Evolutionary conservation across 495 filamentous ascomycete species (phyloP).

Genomic region (Hypoxylon fuscum): DNA sequence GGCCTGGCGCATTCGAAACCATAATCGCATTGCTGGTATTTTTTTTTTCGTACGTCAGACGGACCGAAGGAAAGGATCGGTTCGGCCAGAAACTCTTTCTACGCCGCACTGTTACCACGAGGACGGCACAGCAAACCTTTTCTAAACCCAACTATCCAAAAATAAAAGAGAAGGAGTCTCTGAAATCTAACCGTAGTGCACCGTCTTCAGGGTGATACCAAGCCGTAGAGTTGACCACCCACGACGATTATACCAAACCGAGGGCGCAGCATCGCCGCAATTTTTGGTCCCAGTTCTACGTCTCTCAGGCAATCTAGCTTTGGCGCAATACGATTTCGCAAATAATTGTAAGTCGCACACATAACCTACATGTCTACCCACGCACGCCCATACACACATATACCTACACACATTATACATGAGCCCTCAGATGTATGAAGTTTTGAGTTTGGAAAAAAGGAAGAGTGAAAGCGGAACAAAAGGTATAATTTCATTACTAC

Average conservation of each 20-base stretch:
- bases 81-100: conserved; percentile 30
- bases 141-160: conserved; percentile 15
- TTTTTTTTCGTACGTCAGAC: conserved; percentile 23
- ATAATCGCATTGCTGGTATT: conserved; percentile 14
- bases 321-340: conserved; percentile 6
- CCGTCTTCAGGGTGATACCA: conserved; percentile 7
- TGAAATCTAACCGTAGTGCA: conserved; percentile 16
- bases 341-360: conserved; percentile 24
- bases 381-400: neutral
- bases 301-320: conserved; percentile 1
- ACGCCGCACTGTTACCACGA: conserved; percentile 27
- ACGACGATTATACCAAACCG: neutral
- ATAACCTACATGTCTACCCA: conserved; percentile 3
- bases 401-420: too few relatives aligned
- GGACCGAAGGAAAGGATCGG: conserved; percentile 39
- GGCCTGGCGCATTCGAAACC: neutral
- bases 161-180: conserved; percentile 24
- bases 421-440: too few relatives aligned
- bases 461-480: neutral
- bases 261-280: conserved; percentile 20
- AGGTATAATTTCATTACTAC: neutral
- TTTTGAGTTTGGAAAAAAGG: neutral
- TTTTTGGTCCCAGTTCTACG: conserved; percentile 4
- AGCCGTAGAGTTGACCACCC: neutral
- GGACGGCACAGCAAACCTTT: conserved; percentile 32